These are phyloP conservation scores for Plicaturopsis crispa DNA, from an alignment of 768 basidiomycete genomes.

Conservation along the genomic window DNA sequence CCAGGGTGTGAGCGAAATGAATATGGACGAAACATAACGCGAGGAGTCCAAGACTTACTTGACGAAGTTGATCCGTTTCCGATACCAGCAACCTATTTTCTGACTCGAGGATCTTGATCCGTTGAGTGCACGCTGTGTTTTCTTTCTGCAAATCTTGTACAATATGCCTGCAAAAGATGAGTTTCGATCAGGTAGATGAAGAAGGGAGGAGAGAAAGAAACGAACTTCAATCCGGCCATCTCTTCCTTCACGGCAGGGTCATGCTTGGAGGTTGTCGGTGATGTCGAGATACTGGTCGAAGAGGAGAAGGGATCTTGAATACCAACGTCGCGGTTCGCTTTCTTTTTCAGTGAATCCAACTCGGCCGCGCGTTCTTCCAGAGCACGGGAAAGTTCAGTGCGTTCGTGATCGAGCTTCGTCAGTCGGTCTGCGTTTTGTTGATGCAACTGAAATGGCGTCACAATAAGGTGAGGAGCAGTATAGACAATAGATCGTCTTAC, in stretches of 20 bases:
- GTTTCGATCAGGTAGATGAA: constrained; percentile 2
- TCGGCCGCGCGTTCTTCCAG: constrained; percentile 38
- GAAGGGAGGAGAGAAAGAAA: constrained; percentile 3
- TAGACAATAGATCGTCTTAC: no score
- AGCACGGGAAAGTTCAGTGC: no score
- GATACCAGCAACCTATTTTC: constrained; percentile 67
- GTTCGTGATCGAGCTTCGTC: no score
- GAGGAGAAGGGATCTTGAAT: constrained; percentile 21
- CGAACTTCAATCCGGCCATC: constrained; percentile 77
- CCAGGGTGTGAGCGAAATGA: not conserved
- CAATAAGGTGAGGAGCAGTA: no score
- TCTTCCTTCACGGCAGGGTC: constrained; percentile 54
- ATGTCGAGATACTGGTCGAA: constrained; percentile 8
- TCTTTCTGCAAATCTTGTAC: constrained; percentile 87
- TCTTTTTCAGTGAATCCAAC: constrained; percentile 52
- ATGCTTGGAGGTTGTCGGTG: constrained; percentile 35
- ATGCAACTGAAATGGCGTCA: no score
- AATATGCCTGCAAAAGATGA: constrained; percentile 51
- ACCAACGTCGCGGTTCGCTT: constrained; percentile 47
- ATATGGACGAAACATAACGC: not conserved
- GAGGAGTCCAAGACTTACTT: constrained; percentile 37
- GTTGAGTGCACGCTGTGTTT: constrained; percentile 50
- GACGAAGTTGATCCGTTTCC: constrained; percentile 66
- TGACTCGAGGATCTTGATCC: constrained; percentile 63
- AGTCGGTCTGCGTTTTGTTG: no score